Conservation (phyloP, 139 green algal species). For the Pleodorina starrii region DNA sequence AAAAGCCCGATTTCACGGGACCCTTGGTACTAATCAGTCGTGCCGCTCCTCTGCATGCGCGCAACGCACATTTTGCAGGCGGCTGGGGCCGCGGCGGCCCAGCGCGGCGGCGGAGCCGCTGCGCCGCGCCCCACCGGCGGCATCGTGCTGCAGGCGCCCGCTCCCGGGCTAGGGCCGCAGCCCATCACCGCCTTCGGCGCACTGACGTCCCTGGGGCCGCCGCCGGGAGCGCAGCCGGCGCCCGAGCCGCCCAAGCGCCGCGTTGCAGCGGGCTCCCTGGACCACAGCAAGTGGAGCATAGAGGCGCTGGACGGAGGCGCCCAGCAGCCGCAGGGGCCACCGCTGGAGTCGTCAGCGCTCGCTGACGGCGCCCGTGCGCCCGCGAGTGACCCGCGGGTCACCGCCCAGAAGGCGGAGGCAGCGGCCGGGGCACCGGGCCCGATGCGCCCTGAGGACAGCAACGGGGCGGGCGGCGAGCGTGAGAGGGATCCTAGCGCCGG, state of each 20-base stretch:
- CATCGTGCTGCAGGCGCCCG: background rate
- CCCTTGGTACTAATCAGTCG: too few relatives aligned
- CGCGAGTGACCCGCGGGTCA: too few relatives aligned
- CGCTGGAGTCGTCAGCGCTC: background rate
- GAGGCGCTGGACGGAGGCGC: conserved; percentile 5
- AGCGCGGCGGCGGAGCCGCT: background rate
- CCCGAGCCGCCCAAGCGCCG: conserved; percentile 26
- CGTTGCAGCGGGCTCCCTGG: background rate
- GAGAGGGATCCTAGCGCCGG: too few relatives aligned
- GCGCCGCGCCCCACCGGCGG: background rate
- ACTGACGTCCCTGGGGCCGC: background rate
- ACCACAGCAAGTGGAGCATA: conserved; percentile 39
- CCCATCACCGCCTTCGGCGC: background rate
- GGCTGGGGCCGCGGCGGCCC: background rate
- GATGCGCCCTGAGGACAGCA: too few relatives aligned
- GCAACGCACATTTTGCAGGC: background rate
- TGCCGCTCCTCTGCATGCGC: too few relatives aligned
- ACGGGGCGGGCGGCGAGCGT: too few relatives aligned
- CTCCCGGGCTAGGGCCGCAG: background rate
- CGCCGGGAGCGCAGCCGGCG: background rate
- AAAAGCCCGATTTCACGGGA: too few relatives aligned
- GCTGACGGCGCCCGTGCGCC: too few relatives aligned
- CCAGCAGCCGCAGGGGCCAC: background rate
- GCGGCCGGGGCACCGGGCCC: too few relatives aligned
- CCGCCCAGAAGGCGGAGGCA: too few relatives aligned